Conservation (phyloP, 805 yeast genomes). For the Tetrapisispora arboricola region DNA sequence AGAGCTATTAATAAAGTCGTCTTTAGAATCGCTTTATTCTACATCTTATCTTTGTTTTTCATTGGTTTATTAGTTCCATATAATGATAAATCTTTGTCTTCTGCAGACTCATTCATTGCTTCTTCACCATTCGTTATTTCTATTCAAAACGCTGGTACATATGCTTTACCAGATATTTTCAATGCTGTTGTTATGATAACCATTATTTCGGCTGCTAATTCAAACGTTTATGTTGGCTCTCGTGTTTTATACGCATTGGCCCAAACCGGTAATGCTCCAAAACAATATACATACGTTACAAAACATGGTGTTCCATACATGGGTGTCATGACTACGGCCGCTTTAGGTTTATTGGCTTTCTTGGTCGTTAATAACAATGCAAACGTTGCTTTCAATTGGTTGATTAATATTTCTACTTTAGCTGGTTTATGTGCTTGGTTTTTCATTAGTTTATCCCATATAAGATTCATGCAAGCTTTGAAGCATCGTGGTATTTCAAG, state of each 20-base stretch:
- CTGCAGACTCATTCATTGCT: conserved; percentile 32
- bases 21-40: conserved; percentile 51
- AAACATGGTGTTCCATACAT: conserved; percentile 49
- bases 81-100: conserved; percentile 39
- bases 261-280: conserved; percentile 49
- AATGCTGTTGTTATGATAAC: conserved; percentile 62
- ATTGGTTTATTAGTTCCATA: conserved; percentile 58
- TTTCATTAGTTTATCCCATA: conserved; percentile 47
- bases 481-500: conserved; percentile 51
- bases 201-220: conserved; percentile 67
- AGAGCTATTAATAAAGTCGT: conserved; percentile 57
- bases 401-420: conserved; percentile 54
- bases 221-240: conserved; percentile 65
- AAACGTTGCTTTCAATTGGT: conserved; percentile 51
- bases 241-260: conserved; percentile 59
- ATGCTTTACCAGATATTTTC: conserved; percentile 55
- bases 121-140: conserved; percentile 63
- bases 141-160: conserved; percentile 55
- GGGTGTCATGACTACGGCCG: conserved; percentile 45
- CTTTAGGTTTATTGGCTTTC: conserved; percentile 50
- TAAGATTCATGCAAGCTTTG: conserved; percentile 53
- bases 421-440: conserved; percentile 64
- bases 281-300: conserved; percentile 42
- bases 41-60: conserved; percentile 50
- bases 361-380: conserved; percentile 43